Percentiles rank a stretch among this genome's conserved stretches.
Conservation (phyloP, 1,284 basidiomycete species). For the Wolfiporia cocos region DNA sequence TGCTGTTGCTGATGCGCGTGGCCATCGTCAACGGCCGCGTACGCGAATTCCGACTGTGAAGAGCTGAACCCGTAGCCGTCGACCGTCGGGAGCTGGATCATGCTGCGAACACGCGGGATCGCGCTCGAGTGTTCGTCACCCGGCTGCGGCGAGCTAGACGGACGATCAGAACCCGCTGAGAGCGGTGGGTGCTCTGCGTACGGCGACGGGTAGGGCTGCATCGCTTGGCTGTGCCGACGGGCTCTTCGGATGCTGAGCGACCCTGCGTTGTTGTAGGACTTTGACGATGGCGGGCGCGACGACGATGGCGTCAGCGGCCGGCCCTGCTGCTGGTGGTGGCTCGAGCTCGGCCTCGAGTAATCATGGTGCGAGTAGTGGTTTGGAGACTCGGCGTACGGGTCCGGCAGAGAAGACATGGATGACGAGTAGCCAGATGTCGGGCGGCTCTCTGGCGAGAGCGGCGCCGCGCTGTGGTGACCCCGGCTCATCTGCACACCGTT, state of each 20-base stretch:
- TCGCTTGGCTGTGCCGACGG: slow-evolving; percentile 74
- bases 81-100: slow-evolving; percentile 69
- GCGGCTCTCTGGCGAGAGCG: slow-evolving; percentile 74
- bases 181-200: slow-evolving; percentile 56
- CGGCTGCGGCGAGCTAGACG: slow-evolving; percentile 68
- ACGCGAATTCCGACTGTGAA: slow-evolving; percentile 71
- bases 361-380: slow-evolving; percentile 42
- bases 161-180: slow-evolving; percentile 40
- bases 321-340: slow-evolving; percentile 56
- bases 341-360: slow-evolving; percentile 65
- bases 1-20: slow-evolving; percentile 16
- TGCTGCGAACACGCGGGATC: slow-evolving; percentile 68
- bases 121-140: slow-evolving; percentile 40
- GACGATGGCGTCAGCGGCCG: slow-evolving; percentile 30
- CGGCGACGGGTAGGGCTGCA: slow-evolving; percentile 76
- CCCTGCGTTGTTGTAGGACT: slow-evolving; percentile 39
- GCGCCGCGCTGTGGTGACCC: slow-evolving; percentile 60
- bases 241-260: slow-evolving; percentile 63
- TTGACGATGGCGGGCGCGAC: slow-evolving; percentile 56
- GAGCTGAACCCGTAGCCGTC: slow-evolving; percentile 61
- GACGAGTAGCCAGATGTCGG: slow-evolving; percentile 79
- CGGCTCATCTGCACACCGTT: slow-evolving; percentile 56
- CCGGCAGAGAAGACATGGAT: slow-evolving; percentile 62
- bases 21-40: slow-evolving; percentile 44
- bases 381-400: slow-evolving; percentile 51